Base-by-base conservation (phyloP, 768 basidiomycete genomes). In the Trametes elegans region DNA sequence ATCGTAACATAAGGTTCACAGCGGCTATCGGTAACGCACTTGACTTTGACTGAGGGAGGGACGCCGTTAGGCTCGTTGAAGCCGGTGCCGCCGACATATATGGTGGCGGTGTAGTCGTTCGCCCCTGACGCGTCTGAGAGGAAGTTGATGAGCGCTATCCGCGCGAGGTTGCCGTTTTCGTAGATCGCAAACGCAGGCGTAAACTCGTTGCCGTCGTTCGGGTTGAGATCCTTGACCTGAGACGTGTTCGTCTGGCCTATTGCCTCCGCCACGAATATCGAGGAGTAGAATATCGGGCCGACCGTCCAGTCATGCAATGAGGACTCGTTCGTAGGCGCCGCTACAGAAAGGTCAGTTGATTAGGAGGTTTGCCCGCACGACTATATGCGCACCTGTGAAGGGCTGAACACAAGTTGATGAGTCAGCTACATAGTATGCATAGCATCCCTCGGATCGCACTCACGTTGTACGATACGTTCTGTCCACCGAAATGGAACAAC, bases 401-500 rank as follows among this genome's bases (percentile, higher is more conserved):
- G 78, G 76, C 76, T 78, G 45, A 10, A 14, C 13, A 49, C 26
- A 27, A 5, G 21, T 46, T 68, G 32, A n/a, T n/a, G n/a, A n/a
- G n/a, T n/a, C n/a, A n/a, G n/a, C n/a, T n/a, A n/a, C n/a, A n/a
- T n/a, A n/a, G n/a, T n/a, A n/a, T n/a, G n/a, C n/a, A 38, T n/a
- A 5, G 27, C 7, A 31, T 27, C 16, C 26, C n/a, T n/a, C n/a
- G 21, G 7, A 9, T 34, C 41, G 9, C 18, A 49, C 82, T 65
- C 48, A 79, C 78, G 58, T 82, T 82, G 63, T 82, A 82, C 62
- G 75, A 80, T 16, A 73, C 73, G 53, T 74, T 69, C 61, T 79
- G 74, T 1, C 79, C 76, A 64, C 73, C 74, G 5, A 78, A 70
- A 64, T 81, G 81, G 58, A 79, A 68, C 54, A 80, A 65, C 19